These are phyloP conservation scores for Tilletia horrida DNA, from an alignment of 1,284 basidiomycete species.

Conservation along the genomic window DNA sequence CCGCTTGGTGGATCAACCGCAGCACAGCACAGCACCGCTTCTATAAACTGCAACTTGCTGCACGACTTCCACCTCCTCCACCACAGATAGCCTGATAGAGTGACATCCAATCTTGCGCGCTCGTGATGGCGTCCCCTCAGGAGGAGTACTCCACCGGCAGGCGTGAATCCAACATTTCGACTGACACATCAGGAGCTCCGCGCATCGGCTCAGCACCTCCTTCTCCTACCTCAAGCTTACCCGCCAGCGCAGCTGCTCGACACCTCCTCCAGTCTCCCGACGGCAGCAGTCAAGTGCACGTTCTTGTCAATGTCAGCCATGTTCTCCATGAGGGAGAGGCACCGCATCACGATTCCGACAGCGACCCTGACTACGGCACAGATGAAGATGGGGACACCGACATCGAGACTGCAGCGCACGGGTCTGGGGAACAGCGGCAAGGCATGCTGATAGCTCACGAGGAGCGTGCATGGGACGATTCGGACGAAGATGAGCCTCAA, in stretches of 20 bases:
- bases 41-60: too few relatives aligned
- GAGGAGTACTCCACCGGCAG: too few relatives aligned
- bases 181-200: not conserved
- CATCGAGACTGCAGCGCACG: not conserved
- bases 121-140: too few relatives aligned
- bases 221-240: slow-evolving; percentile 10
- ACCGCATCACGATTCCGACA: not conserved
- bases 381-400: slow-evolving; percentile 8
- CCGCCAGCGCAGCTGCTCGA: slow-evolving; percentile 7
- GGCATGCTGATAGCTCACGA: not conserved
- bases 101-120: too few relatives aligned
- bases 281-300: slow-evolving; percentile 12
- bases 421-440: not conserved
- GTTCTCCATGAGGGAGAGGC: not conserved
- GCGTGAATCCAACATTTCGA: too few relatives aligned
- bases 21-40: too few relatives aligned
- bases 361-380: slow-evolving; percentile 10
- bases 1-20: too few relatives aligned
- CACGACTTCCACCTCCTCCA: too few relatives aligned
- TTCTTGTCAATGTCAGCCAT: slow-evolving; percentile 9
- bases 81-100: too few relatives aligned
- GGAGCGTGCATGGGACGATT: slow-evolving; percentile 18
- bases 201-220: slow-evolving; percentile 15
- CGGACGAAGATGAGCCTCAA: slow-evolving; percentile 17
- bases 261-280: slow-evolving; percentile 3